Percentiles rank a stretch among this genome's conserved stretches.
Conservation (phyloP, 78 protist genomes). For the Paulinella micropora region DNA sequence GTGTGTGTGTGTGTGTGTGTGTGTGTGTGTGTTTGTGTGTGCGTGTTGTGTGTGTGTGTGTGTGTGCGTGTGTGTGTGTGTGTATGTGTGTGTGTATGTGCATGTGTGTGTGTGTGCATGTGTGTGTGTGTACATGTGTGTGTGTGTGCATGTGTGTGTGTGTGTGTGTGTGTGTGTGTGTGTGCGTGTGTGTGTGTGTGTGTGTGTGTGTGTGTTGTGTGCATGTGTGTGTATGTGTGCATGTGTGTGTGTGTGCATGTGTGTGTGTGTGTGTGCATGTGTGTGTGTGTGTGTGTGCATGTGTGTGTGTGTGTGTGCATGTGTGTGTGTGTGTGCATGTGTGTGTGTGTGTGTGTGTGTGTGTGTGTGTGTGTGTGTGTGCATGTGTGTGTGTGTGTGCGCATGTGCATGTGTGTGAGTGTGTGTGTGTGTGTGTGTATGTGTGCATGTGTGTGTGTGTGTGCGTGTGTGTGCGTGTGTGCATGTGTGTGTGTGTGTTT, state of each 20-base stretch:
- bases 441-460: conserved; percentile 13
- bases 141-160: no score
- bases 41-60: no score
- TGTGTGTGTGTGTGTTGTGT: no score
- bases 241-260: conserved; percentile 6
- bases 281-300: background rate
- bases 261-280: conserved; percentile 6
- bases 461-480: conserved; percentile 14
- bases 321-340: conserved; percentile 13
- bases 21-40: no score
- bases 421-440: conserved; percentile 9
- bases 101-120: conserved; percentile 3
- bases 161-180: no score
- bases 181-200: no score
- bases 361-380: conserved; percentile 15
- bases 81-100: conserved; percentile 8
- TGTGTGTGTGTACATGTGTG: conserved; percentile 6
- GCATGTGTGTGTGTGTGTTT: no score
- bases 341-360: conserved; percentile 13
- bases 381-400: conserved; percentile 3
- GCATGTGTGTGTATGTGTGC: no score
- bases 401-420: background rate
- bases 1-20: no score
- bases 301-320: conserved; percentile 13
- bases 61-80: no score